Evolutionary conservation across 176 grass and related monocot species (phyloP), one percentile per base, ranked within the genome.

Genomic region (Musa beccarii): DNA sequence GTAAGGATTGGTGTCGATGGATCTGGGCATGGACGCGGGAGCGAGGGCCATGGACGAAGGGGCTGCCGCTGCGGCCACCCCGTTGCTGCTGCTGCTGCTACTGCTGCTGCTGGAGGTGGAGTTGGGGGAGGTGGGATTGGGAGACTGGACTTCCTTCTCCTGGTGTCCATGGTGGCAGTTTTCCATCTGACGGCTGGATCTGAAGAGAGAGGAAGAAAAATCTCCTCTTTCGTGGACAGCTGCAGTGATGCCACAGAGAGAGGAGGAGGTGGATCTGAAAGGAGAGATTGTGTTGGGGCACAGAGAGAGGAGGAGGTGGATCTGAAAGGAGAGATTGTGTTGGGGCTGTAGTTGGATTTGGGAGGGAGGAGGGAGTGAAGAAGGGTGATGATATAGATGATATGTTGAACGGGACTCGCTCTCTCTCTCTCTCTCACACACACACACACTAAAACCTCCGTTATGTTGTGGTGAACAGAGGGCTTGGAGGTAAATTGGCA

Each of bases 1-100:
- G 70, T 89, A 99, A 0, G 96, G 91, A n/a, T 88, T 86, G 69
- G 86, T 88, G 28, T 99, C 91, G 75, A 94, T 85, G 74, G 91
- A 90, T 79, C 72, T 34, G 52, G 72, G 51, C 52, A 29, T 9
- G n/a, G 72, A 74, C 16, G 86, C 87, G 20, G 88, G 91, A 1
- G 90, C 63, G 19, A 83, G 84, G 50, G 89, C 14, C 53, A 86
- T 11, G 72, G 67, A 10, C 1, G 79, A 0, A 65, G 81, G 68
- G 72, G 76, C 23, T 78, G 59, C 0, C 64, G 25, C 50, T 76
- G 86, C 84, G 84, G 85, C 59, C 64, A 84, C 15, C 59, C 68
- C 43, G 85, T 81, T 79, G 80, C 52, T 28, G 72, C 9, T 1
- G 72, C 72, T 74, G 52, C 24, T 74, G 72, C 53, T 74, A 24